Evolutionary conservation across 805 yeast species (phyloP).

Genomic region (Cyberlindnera bimundalis): DNA sequence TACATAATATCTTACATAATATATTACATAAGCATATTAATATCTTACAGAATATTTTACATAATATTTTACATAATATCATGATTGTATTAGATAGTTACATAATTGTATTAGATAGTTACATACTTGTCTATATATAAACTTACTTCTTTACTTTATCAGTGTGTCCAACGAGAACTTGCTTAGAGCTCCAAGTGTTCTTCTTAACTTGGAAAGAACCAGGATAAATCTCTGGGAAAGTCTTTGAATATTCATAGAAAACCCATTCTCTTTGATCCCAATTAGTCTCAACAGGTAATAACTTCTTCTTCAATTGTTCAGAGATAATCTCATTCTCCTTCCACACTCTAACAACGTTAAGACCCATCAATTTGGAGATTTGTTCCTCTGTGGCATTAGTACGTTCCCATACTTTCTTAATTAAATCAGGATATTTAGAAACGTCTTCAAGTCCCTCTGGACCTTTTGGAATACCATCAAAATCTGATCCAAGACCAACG

Average conservation of each 20-base stretch:
- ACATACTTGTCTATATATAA: too few species aligned
- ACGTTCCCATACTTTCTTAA: constrained; percentile 32
- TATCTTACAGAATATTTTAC: too few species aligned
- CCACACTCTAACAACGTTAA: constrained; percentile 46
- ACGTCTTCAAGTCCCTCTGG: constrained; percentile 54
- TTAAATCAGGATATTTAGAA: constrained; percentile 49
- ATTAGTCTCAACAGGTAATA: constrained; percentile 20
- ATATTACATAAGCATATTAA: too few species aligned
- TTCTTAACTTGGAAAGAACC: constrained; percentile 24
- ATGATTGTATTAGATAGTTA: too few species aligned
- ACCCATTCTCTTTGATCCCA: constrained; percentile 40
- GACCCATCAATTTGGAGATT: constrained; percentile 41
- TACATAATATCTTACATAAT: too few species aligned
- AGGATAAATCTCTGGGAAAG: constrained; percentile 36
- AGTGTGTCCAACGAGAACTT: constrained; percentile 12
- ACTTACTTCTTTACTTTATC: background rate
- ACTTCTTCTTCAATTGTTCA: constrained; percentile 19
- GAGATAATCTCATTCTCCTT: constrained; percentile 36
- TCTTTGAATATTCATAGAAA: constrained; percentile 32
- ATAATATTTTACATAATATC: too few species aligned
- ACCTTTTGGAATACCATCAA: constrained; percentile 48
- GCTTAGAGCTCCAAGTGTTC: constrained; percentile 13
- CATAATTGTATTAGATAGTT: too few species aligned
- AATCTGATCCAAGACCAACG: constrained; percentile 50
- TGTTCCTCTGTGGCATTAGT: constrained; percentile 43